Evolutionary conservation across 106 monocot genomes (phyloP).

Genomic region (Gastrodia elata): DNA sequence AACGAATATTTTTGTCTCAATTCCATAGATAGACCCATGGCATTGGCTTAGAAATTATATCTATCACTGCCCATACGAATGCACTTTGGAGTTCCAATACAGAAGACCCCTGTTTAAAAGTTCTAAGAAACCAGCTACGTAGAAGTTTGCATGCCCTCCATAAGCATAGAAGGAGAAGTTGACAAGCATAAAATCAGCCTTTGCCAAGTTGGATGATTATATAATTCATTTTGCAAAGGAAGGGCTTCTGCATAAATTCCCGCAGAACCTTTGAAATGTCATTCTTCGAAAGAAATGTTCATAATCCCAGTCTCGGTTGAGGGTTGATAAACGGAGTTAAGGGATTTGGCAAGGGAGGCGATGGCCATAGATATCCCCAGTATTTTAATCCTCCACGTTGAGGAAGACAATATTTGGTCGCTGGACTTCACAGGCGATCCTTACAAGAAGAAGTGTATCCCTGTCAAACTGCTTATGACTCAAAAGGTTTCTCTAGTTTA

Average conservation of each 20-base stretch:
- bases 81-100: conserved; percentile 52
- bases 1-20: conserved; percentile 44
- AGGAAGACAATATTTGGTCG: not conserved
- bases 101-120: conserved; percentile 49
- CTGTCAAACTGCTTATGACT: not conserved
- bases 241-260: conserved; percentile 51
- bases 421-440: conserved; percentile 4
- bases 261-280: conserved; percentile 48
- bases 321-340: conserved; percentile 23
- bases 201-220: conserved; percentile 45
- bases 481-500: too few species aligned
- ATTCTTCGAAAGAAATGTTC: conserved; percentile 51
- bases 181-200: conserved; percentile 49
- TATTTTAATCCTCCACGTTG: not conserved
- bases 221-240: conserved; percentile 66
- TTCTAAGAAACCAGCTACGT: conserved; percentile 71
- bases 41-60: conserved; percentile 74
- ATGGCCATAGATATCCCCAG: not conserved
- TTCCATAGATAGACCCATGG: conserved; percentile 60
- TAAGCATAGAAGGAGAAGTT: conserved; percentile 59
- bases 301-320: conserved; percentile 43
- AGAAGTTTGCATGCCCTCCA: conserved; percentile 44
- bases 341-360: conserved; percentile 43
- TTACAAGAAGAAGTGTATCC: not conserved
- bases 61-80: conserved; percentile 43